A percentile compares a stretch with the other conserved stretches of the same genome.
Conservation (phyloP, 2,329 filamentous ascomycete species). For the Colletotrichum sp. region DNA sequence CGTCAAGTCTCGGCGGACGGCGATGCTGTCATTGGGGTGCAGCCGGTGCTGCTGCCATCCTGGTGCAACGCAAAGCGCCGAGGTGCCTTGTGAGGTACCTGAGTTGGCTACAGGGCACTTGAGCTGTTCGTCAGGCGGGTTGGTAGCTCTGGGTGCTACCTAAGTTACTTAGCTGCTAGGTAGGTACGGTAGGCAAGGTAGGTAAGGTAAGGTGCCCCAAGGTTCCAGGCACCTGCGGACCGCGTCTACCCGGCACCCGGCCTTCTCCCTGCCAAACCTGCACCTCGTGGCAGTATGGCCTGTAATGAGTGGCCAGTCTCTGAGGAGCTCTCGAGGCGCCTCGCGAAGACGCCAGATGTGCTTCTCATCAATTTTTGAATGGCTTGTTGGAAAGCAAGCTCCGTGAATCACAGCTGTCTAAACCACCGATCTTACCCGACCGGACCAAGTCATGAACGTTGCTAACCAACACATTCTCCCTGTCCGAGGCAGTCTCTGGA, state of each 20-base stretch:
- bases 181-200: background rate
- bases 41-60: constrained; percentile 6
- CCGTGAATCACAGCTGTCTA: background rate
- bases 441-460: background rate
- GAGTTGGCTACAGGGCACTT: background rate
- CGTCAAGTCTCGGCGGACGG: constrained; percentile 7
- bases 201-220: background rate
- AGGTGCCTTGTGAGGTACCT: background rate
- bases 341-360: background rate
- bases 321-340: background rate
- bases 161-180: background rate
- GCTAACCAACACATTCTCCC: background rate
- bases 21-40: constrained; percentile 19
- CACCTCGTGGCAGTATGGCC: background rate
- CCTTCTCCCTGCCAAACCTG: background rate
- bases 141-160: background rate
- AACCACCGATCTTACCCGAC: background rate
- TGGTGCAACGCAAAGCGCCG: background rate
- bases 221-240: background rate
- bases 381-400: background rate
- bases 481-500: background rate
- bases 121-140: background rate
- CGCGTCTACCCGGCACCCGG: background rate
- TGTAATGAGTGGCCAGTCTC: background rate
- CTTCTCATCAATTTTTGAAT: background rate